Evolutionary conservation across 2,329 filamentous ascomycete species (phyloP).

Genomic region (Epichloe hybrida): DNA sequence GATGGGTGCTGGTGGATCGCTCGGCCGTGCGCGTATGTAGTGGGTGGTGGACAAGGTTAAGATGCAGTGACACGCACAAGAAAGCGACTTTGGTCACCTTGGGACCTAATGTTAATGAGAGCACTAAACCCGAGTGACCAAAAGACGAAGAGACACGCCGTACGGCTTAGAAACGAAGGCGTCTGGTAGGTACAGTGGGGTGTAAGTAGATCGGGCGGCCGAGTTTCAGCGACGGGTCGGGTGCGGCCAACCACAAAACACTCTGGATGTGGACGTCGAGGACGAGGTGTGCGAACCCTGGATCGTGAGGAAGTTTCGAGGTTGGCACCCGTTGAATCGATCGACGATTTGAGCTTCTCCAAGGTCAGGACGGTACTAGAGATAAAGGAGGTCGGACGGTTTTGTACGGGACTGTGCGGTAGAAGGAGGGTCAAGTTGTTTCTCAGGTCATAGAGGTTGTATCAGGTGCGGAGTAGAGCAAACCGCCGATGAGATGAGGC

Average conservation of each 20-base stretch:
- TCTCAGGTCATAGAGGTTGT: too few species aligned
- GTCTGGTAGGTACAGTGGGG: too few species aligned
- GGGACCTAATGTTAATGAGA: background rate
- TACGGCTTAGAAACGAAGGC: too few species aligned
- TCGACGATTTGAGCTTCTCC: background rate
- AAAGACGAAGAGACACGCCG: too few species aligned
- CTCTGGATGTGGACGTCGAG: background rate
- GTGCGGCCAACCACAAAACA: too few species aligned
- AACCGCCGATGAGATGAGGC: too few species aligned
- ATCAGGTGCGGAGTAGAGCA: too few species aligned
- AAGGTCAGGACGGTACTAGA: background rate
- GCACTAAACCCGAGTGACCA: background rate
- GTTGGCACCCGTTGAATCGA: background rate
- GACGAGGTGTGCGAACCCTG: background rate
- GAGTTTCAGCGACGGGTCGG: too few species aligned
- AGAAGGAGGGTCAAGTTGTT: too few species aligned
- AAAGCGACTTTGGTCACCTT: background rate
- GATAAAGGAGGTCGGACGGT: background rate
- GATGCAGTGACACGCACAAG: background rate
- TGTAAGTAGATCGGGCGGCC: too few species aligned
- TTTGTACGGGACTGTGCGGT: background rate
- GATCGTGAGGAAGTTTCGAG: background rate
- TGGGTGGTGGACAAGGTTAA: slow-evolving; percentile 2
- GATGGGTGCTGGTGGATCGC: slow-evolving; percentile 3
- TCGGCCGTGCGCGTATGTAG: background rate